These are phyloP conservation scores for Thymus mandschuricus DNA, from an alignment of 257 asterid genomes.

Conservation along the genomic window DNA sequence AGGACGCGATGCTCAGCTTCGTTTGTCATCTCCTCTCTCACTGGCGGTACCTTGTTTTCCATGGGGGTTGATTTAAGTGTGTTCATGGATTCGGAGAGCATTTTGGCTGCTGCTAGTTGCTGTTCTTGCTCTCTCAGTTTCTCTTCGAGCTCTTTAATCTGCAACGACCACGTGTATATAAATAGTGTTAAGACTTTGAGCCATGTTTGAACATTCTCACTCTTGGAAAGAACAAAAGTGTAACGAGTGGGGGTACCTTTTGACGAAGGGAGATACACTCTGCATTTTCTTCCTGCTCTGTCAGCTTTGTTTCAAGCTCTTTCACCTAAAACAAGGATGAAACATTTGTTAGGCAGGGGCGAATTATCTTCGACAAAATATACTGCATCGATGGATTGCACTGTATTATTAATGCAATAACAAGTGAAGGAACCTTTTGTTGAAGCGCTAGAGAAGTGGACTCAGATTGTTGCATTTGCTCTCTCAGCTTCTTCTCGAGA, in stretches of 20 bases:
- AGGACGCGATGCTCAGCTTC: constrained; percentile 63
- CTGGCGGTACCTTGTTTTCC: constrained; percentile 39
- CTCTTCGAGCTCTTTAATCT: constrained; percentile 83
- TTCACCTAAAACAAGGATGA: constrained; percentile 52
- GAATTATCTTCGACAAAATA: neutral
- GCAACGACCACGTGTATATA: constrained; percentile 22
- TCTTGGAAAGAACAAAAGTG: neutral
- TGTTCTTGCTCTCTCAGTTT: constrained; percentile 71
- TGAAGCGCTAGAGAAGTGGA: constrained; percentile 58
- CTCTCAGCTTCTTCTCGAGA: constrained; percentile 73
- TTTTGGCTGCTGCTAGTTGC: constrained; percentile 41
- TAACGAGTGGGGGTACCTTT: constrained; percentile 45
- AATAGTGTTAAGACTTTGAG: neutral
- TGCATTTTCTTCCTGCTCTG: constrained; percentile 53
- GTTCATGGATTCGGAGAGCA: constrained; percentile 37
- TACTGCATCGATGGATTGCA: neutral
- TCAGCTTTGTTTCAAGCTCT: constrained; percentile 62
- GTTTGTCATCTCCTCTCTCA: constrained; percentile 43
- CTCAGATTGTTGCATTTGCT: constrained; percentile 57
- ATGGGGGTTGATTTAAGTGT: constrained; percentile 46
- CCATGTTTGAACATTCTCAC: too few relatives aligned
- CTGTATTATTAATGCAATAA: constrained; percentile 4
- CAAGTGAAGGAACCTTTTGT: constrained; percentile 54
- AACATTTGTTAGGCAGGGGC: constrained; percentile 1
- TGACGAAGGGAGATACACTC: constrained; percentile 50